Evolutionary conservation across 345 rosid species (phyloP).

Genomic region (Kandelia obovata): DNA sequence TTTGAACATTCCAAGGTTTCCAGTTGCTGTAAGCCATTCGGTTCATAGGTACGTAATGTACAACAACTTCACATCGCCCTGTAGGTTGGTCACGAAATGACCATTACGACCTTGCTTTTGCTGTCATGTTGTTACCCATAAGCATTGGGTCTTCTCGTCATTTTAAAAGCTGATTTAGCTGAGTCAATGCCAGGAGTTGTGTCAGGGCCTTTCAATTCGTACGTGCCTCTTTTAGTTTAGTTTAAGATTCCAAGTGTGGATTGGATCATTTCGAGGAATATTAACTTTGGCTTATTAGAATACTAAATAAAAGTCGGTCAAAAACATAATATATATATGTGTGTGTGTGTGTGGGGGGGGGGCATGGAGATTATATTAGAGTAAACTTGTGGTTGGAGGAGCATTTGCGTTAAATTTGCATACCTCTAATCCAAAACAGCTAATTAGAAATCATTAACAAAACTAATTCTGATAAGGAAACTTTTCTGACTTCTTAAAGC

Average conservation of each 20-base stretch:
- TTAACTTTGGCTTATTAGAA: neutral
- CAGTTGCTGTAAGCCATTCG: slow-evolving; percentile 17
- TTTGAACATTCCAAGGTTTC: slow-evolving; percentile 12
- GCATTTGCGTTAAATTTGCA: slow-evolving; percentile 14
- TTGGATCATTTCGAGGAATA: neutral
- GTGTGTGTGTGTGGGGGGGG: neutral
- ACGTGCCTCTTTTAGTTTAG: neutral
- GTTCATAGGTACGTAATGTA: slow-evolving; percentile 19
- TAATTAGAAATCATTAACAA: neutral
- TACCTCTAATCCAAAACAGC: slow-evolving; percentile 13
- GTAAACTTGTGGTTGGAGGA: slow-evolving; percentile 21
- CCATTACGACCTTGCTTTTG: slow-evolving; percentile 13
- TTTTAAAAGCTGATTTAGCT: neutral
- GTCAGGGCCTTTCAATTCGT: neutral
- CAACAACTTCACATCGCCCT: slow-evolving; percentile 7
- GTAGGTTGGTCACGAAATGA: slow-evolving; percentile 6
- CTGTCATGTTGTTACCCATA: neutral
- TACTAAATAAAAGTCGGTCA: slow-evolving; percentile 16
- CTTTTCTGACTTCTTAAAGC: neutral
- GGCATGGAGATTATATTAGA: slow-evolving; percentile 17
- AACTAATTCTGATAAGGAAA: slow-evolving; percentile 9
- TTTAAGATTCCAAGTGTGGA: neutral
- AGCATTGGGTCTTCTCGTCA: slow-evolving; percentile 22
- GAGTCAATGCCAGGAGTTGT: neutral
- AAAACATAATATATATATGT: neutral